phyloP scores from a whole-genome alignment of 441 rosid genomes.

The Euphorbia schlechtendalii region DNA sequence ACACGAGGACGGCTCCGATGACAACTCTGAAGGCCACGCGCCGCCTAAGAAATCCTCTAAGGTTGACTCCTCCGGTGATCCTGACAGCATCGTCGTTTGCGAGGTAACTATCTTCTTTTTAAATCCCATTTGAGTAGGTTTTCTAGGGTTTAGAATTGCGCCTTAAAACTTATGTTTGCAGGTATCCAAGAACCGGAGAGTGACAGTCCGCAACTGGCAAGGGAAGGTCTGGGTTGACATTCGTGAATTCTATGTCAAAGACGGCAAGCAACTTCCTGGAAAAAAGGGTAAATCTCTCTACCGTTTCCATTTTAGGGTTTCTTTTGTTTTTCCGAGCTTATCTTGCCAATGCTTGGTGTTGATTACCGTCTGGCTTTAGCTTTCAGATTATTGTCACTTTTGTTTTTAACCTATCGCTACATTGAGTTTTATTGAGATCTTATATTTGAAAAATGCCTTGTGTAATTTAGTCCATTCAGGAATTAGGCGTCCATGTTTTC shows the following conservation, averaged over 20 bases:
- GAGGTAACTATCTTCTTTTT: slow-evolving; percentile 30
- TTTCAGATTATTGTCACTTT: too few species aligned
- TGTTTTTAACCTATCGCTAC: too few species aligned
- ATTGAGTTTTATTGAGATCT: too few species aligned
- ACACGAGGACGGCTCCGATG: slow-evolving; percentile 41
- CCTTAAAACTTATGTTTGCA: slow-evolving; percentile 20
- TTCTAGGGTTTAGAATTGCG: slow-evolving; percentile 14
- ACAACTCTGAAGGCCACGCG: slow-evolving; percentile 40
- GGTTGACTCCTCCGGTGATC: slow-evolving; percentile 39
- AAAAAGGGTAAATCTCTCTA: slow-evolving; percentile 50
- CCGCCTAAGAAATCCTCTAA: slow-evolving; percentile 57
- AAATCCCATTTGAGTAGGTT: not conserved
- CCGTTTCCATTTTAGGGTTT: not conserved
- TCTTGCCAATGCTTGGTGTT: too few species aligned
- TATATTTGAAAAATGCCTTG: too few species aligned
- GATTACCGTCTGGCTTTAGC: too few species aligned
- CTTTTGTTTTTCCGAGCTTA: not conserved
- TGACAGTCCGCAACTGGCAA: slow-evolving; percentile 78
- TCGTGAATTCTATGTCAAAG: slow-evolving; percentile 85
- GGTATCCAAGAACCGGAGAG: slow-evolving; percentile 83
- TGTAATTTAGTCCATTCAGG: too few species aligned
- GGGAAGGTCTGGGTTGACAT: slow-evolving; percentile 77
- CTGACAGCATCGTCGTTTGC: slow-evolving; percentile 67
- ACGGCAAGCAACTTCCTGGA: slow-evolving; percentile 74
- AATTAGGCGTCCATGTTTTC: too few species aligned